Conservation (phyloP, 176 grass and related monocot genomes). For the Chloris gayana region DNA sequence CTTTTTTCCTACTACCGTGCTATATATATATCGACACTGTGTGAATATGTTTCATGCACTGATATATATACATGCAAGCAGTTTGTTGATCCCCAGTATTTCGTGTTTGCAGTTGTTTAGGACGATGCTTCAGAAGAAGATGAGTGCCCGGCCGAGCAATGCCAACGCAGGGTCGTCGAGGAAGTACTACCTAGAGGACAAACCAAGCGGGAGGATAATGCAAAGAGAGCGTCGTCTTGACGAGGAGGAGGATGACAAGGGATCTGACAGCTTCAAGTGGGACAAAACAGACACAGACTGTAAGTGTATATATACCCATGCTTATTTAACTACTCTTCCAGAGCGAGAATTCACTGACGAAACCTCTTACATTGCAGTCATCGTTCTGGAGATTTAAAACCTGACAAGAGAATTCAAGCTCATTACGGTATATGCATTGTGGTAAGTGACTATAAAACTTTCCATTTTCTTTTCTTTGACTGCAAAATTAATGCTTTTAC, state of each 20-base stretch:
- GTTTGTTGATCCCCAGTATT: neutral
- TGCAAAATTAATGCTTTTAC: too few species aligned
- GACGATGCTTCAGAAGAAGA: conserved; percentile 80
- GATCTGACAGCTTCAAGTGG: conserved; percentile 66
- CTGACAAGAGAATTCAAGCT: conserved; percentile 5
- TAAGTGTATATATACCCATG: too few species aligned
- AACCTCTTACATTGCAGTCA: conserved; percentile 53
- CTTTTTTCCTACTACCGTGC: neutral
- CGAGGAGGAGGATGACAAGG: conserved; percentile 58
- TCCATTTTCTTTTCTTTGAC: neutral
- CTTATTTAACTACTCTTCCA: too few species aligned
- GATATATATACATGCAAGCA: neutral
- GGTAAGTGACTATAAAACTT: conserved; percentile 8
- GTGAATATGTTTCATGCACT: too few species aligned
- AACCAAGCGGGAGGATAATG: conserved; percentile 41
- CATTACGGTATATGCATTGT: neutral
- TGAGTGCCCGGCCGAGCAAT: conserved; percentile 54
- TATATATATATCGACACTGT: neutral
- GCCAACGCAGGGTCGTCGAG: conserved; percentile 55
- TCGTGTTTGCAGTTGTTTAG: conserved; percentile 54
- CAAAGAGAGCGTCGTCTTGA: neutral
- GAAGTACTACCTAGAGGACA: conserved; percentile 71
- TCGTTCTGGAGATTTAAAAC: conserved; percentile 90
- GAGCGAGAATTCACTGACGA: neutral
- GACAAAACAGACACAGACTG: conserved; percentile 96